These are phyloP conservation scores for Ambispora gerdemannii DNA, from an alignment of 192 early-diverging fungal genomes.

Conservation along the genomic window DNA sequence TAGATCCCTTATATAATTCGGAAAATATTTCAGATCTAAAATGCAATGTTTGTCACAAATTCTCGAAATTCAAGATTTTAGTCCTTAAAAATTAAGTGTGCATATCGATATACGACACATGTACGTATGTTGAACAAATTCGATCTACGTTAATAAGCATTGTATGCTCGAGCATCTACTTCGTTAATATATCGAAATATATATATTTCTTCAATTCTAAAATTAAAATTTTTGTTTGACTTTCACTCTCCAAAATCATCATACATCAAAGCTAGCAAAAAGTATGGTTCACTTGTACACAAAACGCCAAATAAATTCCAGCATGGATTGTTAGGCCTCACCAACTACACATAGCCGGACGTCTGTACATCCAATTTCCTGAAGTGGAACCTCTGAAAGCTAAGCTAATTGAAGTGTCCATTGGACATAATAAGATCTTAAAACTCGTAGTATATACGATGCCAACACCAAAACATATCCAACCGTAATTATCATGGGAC, in stretches of 20 bases:
- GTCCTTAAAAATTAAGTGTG: no score
- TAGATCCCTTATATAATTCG: no score
- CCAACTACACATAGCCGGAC: background rate
- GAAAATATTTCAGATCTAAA: no score
- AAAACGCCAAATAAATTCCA: slow-evolving; percentile 7
- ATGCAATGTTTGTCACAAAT: no score
- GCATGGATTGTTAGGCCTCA: background rate
- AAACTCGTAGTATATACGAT: background rate
- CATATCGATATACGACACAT: no score
- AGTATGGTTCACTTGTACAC: slow-evolving; percentile 6
- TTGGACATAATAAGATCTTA: slow-evolving; percentile 7
- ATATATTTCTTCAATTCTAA: no score
- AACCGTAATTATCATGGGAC: background rate
- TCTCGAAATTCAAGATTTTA: no score
- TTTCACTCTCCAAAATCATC: slow-evolving; percentile 3
- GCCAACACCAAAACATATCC: background rate
- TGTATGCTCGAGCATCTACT: no score
- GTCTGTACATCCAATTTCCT: background rate
- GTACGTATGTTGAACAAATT: no score
- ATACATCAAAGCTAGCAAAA: background rate
- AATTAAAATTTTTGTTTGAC: no score
- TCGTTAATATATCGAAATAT: no score
- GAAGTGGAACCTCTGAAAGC: slow-evolving; percentile 2
- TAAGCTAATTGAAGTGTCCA: slow-evolving; percentile 17
- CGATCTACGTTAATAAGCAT: no score